A percentile compares a stretch with the other conserved stretches of the same genome.
Evolutionary conservation across 169 alveolate genomes (phyloP).

Genomic region (Plasmodium fragile): DNA sequence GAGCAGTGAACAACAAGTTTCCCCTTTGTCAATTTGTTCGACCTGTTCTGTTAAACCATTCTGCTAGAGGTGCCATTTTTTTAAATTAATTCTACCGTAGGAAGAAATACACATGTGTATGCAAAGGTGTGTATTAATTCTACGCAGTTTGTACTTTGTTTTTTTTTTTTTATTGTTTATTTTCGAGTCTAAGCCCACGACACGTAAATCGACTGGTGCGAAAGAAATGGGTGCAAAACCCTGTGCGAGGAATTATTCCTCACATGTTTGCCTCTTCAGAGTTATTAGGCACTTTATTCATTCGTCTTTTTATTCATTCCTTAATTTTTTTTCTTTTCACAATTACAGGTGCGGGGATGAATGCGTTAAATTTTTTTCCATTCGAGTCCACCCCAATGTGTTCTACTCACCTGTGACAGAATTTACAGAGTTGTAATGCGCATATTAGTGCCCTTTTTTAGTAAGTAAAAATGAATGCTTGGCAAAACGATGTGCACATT

Average conservation of each 20-base stretch:
- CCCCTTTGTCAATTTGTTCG: not conserved
- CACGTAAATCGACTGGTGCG: not conserved
- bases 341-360: not conserved
- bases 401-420: not conserved
- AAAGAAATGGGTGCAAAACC: not conserved
- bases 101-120: not conserved
- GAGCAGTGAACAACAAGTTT: not conserved
- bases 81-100: not conserved
- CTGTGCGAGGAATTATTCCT: not conserved
- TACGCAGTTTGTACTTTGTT: not conserved
- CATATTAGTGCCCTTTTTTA: not conserved
- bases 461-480: not conserved
- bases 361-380: not conserved
- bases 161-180: not conserved
- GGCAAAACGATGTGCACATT: not conserved
- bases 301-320: not conserved
- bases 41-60: not conserved
- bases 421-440: not conserved
- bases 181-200: not conserved
- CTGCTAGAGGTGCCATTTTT: not conserved
- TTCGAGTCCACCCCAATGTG: not conserved
- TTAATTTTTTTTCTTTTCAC: not conserved
- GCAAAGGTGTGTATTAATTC: constrained; percentile 1
- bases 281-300: not conserved
- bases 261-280: not conserved